phyloP scores from a whole-genome alignment of 179 eudicot genomes.

The Beta corolliflora region DNA sequence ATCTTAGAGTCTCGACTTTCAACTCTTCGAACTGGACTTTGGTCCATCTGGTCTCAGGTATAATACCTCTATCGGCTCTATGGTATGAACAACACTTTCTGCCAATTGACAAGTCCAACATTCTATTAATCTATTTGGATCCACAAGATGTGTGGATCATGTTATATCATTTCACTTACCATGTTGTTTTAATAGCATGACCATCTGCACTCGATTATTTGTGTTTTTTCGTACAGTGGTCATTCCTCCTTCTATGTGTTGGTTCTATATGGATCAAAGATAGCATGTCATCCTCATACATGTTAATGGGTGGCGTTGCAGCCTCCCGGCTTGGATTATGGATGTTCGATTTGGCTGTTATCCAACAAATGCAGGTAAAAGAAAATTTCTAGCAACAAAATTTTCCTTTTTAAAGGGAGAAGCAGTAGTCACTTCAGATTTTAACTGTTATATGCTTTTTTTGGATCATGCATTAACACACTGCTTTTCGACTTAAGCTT shows the following conservation, averaged over 20 bases:
- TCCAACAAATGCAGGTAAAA: conserved; percentile 91
- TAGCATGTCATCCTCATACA: conserved; percentile 48
- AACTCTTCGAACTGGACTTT: conserved; percentile 81
- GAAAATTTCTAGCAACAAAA: neutral
- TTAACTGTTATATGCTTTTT: neutral
- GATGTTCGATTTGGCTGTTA: conserved; percentile 94
- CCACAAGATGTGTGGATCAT: neutral
- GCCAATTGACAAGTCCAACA: neutral
- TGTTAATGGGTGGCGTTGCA: conserved; percentile 91
- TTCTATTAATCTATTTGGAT: neutral
- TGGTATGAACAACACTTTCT: neutral
- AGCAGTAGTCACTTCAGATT: neutral
- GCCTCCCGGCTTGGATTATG: conserved; percentile 90
- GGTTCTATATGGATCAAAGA: conserved; percentile 68
- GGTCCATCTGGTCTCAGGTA: conserved; percentile 99
- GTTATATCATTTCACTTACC: neutral
- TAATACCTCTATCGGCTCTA: neutral
- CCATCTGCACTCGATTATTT: neutral
- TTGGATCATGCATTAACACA: neutral
- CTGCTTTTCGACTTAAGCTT: neutral
- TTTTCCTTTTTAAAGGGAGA: neutral
- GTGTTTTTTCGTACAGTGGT: conserved; percentile 56
- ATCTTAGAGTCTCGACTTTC: conserved; percentile 63
- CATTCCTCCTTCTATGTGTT: conserved; percentile 66
- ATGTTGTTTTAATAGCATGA: neutral